phyloP scores from a whole-genome alignment of 2,329 filamentous ascomycete species.

The Monilinia fructicola region DNA sequence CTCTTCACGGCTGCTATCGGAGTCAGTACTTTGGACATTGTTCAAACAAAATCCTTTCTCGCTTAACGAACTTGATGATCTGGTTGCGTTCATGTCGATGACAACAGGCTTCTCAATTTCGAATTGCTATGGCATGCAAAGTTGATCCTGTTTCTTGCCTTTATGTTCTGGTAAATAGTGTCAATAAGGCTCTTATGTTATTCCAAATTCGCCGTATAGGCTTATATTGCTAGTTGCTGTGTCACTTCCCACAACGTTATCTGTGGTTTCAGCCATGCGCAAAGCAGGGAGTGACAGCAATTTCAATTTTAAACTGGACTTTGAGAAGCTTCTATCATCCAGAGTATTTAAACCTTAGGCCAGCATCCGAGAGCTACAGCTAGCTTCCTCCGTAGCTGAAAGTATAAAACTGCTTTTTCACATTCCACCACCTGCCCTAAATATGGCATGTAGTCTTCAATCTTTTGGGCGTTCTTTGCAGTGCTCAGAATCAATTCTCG shows the following conservation, averaged over 20 bases:
- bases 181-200: background rate
- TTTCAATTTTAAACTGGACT: too few species aligned
- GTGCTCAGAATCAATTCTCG: too few species aligned
- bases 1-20: slow-evolving; percentile 19
- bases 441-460: too few species aligned
- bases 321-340: too few species aligned
- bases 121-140: slow-evolving; percentile 16
- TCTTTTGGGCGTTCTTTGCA: too few species aligned
- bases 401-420: too few species aligned
- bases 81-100: slow-evolving; percentile 25
- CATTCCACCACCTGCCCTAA: too few species aligned
- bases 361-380: too few species aligned
- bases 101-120: slow-evolving; percentile 16
- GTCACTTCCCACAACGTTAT: slow-evolving; percentile 11
- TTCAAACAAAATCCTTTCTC: slow-evolving; percentile 22
- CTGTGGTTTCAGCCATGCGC: slow-evolving; percentile 12
- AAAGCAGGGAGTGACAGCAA: too few species aligned
- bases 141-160: background rate
- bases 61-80: slow-evolving; percentile 24
- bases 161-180: background rate
- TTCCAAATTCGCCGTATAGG: background rate
- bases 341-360: too few species aligned
- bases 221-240: slow-evolving; percentile 10
- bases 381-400: too few species aligned
- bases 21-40: slow-evolving; percentile 28